Conservation (phyloP, 208 protist species). For the Wallacemonas rigidus region DNA sequence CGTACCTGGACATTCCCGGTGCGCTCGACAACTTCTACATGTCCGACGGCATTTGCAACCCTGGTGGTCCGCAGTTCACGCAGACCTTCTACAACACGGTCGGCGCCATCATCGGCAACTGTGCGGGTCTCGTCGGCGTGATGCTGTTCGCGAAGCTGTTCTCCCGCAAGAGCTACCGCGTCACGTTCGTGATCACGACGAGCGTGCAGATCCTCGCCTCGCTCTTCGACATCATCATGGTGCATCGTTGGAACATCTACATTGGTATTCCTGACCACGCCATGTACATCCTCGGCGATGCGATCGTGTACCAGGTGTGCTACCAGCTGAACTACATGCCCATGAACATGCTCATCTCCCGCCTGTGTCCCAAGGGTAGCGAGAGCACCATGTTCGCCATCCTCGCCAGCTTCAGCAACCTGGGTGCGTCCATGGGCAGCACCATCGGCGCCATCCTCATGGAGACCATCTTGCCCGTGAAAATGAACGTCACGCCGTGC, state of each 20-base stretch:
- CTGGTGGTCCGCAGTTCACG: conserved; percentile 43
- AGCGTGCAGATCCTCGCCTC: conserved; percentile 28
- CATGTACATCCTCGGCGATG: conserved; percentile 52
- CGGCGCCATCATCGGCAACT: conserved; percentile 26
- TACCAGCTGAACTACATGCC: conserved; percentile 54
- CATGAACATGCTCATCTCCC: conserved; percentile 69
- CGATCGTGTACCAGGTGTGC: conserved; percentile 41
- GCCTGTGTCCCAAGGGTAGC: conserved; percentile 75
- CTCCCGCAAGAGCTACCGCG: conserved; percentile 30
- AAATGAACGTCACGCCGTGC: conserved; percentile 38
- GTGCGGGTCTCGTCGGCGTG: conserved; percentile 23
- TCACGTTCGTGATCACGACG: conserved; percentile 34
- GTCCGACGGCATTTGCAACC: conserved; percentile 24
- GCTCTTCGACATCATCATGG: conserved; percentile 41
- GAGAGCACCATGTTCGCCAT: conserved; percentile 82
- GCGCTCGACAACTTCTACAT: conserved; percentile 48
- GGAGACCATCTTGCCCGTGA: conserved; percentile 52
- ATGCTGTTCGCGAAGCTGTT: conserved; percentile 35
- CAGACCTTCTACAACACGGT: conserved; percentile 49
- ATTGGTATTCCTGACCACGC: conserved; percentile 38
- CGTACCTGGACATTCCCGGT: conserved; percentile 48
- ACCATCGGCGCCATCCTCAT: conserved; percentile 60
- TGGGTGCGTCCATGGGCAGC: conserved; percentile 46
- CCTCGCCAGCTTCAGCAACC: conserved; percentile 65
- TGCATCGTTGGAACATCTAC: conserved; percentile 36